phyloP scores from a whole-genome alignment of 176 grass and related monocot species.

The Carex cristatella region DNA sequence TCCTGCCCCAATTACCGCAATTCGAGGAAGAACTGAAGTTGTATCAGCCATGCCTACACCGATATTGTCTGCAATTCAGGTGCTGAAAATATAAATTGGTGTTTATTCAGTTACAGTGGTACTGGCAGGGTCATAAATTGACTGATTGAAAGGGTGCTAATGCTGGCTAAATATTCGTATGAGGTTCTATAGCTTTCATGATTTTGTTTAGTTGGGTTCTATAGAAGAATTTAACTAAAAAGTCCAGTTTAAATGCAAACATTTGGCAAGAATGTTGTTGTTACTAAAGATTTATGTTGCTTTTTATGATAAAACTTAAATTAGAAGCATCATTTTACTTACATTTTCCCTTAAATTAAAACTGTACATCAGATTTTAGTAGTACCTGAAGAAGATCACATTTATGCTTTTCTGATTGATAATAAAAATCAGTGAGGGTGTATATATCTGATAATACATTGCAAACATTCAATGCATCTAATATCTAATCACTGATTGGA shows the following conservation, averaged over 20 bases:
- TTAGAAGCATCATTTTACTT: not conserved
- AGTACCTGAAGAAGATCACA: not conserved
- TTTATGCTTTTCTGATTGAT: not conserved
- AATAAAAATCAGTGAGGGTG: not conserved
- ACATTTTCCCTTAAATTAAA: not conserved
- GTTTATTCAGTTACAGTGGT: not conserved
- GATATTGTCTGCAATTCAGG: not conserved
- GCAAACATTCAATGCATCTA: not conserved
- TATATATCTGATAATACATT: not conserved
- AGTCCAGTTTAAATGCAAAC: not conserved
- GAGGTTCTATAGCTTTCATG: not conserved
- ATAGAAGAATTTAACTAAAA: not conserved
- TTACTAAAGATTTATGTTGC: not conserved
- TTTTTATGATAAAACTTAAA: not conserved
- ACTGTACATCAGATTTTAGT: not conserved
- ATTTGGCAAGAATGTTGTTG: not conserved
- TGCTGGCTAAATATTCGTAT: not conserved
- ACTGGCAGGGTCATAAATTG: not conserved
- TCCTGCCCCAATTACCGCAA: slow-evolving; percentile 72
- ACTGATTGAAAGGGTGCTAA: not conserved
- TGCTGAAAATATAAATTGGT: not conserved
- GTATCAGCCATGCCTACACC: slow-evolving; percentile 19
- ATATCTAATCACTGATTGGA: not conserved
- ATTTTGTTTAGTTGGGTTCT: not conserved
- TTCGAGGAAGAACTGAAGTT: slow-evolving; percentile 34